phyloP scores from a whole-genome alignment of 495 filamentous ascomycete genomes.

The Hyaloscypha hepaticicola region DNA sequence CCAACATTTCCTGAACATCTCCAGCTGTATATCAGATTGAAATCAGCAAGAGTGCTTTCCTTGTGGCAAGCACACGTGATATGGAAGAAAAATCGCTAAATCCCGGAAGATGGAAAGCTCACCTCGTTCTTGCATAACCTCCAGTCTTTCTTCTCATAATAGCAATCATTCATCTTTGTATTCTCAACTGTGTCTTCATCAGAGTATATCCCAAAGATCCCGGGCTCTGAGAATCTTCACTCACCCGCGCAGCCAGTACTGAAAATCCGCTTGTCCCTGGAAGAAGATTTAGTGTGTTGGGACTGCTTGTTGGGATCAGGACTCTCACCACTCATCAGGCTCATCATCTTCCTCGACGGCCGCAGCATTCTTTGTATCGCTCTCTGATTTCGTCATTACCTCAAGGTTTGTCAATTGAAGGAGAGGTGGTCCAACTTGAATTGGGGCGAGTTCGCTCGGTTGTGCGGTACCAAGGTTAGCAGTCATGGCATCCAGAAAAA shows the following conservation, averaged over 20 bases:
- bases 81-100: conserved; percentile 29
- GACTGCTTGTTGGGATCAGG: conserved; percentile 11
- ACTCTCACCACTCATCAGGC: conserved; percentile 85
- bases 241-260: conserved; percentile 92
- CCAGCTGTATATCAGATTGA: conserved; percentile 63
- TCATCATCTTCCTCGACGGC: conserved; percentile 67
- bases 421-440: neutral
- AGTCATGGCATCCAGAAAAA: conserved; percentile 42
- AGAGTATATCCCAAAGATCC: conserved; percentile 3
- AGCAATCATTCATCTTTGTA: conserved; percentile 88
- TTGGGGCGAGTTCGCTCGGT: conserved; percentile 2
- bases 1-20: conserved; percentile 90
- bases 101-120: conserved; percentile 35
- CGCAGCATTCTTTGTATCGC: conserved; percentile 39
- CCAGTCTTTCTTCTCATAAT: conserved; percentile 96
- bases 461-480: conserved; percentile 14
- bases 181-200: conserved; percentile 67
- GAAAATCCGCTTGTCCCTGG: conserved; percentile 93
- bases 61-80: conserved; percentile 26
- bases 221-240: conserved; percentile 11
- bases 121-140: conserved; percentile 86
- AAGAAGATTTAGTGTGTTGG: conserved; percentile 24
- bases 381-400: conserved; percentile 53
- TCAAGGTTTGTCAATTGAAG: neutral
- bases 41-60: neutral